Evolutionary conservation across 148 eudicot genomes (phyloP).

Genomic region (Nepenthes mirabilis): DNA sequence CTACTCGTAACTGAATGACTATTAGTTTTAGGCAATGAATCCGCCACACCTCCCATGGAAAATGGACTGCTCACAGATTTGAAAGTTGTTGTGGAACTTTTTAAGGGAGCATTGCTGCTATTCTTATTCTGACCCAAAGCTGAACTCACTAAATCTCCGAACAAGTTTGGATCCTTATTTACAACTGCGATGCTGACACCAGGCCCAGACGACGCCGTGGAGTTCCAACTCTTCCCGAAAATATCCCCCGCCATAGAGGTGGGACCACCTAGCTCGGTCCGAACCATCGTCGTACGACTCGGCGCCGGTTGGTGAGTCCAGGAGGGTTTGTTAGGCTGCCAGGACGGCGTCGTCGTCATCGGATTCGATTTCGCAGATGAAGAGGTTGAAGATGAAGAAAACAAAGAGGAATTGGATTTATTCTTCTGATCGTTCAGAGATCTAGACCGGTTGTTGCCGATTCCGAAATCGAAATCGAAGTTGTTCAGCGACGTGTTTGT

Average conservation of each 20-base stretch:
- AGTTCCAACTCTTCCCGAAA: conserved; percentile 64
- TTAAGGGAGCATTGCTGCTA: conserved; percentile 54
- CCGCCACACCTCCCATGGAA: conserved; percentile 51
- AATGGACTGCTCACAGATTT: conserved; percentile 25
- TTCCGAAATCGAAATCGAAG: conserved; percentile 73
- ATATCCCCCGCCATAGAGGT: conserved; percentile 89
- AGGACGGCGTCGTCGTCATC: conserved; percentile 21
- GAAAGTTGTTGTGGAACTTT: conserved; percentile 22
- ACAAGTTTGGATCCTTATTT: conserved; percentile 74
- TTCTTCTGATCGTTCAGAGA: conserved; percentile 56
- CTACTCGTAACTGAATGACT: conserved; percentile 9
- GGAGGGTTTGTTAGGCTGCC: conserved; percentile 65
- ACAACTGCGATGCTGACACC: conserved; percentile 38
- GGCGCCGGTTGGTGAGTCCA: conserved; percentile 85
- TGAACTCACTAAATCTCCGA: conserved; percentile 64
- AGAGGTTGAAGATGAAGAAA: conserved; percentile 15
- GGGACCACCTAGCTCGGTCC: conserved; percentile 43
- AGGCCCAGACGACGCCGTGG: conserved; percentile 16
- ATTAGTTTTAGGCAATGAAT: conserved; percentile 49
- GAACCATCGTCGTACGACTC: conserved; percentile 15
- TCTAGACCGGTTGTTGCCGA: conserved; percentile 38
- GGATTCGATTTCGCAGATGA: conserved; percentile 12
- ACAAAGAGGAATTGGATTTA: conserved; percentile 23
- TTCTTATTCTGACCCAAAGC: conserved; percentile 48
- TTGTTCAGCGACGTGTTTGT: conserved; percentile 19